Conservation (phyloP, 345 rosid species). For the Linum trigynum region DNA sequence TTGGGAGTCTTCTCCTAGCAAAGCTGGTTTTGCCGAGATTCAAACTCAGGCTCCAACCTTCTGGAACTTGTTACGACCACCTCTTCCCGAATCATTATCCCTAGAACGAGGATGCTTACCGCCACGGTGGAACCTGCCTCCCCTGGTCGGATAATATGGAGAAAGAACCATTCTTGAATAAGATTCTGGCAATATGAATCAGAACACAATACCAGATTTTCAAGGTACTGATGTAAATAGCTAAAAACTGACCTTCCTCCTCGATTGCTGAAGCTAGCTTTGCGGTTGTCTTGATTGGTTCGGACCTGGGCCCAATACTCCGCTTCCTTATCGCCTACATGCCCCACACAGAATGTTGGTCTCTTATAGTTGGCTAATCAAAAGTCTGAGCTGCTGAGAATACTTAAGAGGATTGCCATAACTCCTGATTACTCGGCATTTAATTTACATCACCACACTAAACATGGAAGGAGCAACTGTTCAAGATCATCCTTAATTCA, state of each 20-base stretch:
- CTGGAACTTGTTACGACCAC: slow-evolving; percentile 59
- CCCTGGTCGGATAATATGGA: slow-evolving; percentile 28
- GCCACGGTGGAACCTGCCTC: slow-evolving; percentile 41
- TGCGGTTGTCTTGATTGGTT: slow-evolving; percentile 50
- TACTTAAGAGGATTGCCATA: too few species aligned
- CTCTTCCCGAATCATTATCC: slow-evolving; percentile 34
- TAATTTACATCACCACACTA: neutral
- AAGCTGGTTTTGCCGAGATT: too few species aligned
- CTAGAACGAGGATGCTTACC: slow-evolving; percentile 55
- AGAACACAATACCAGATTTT: neutral
- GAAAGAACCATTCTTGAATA: neutral
- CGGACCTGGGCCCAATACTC: slow-evolving; percentile 72
- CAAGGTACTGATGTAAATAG: neutral
- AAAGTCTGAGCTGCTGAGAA: too few species aligned
- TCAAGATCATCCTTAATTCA: too few species aligned
- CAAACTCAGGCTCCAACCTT: slow-evolving; percentile 23
- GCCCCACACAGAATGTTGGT: neutral
- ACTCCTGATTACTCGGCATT: too few species aligned
- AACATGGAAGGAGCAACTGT: neutral
- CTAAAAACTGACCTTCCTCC: slow-evolving; percentile 54
- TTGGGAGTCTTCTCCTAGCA: too few species aligned
- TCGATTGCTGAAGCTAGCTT: neutral
- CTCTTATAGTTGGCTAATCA: neutral
- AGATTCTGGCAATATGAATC: neutral
- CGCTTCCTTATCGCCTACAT: slow-evolving; percentile 67